A percentile compares a stretch with the other conserved stretches of the same genome.
These are phyloP conservation scores for Pilobolus umbonatus DNA, from an alignment of 192 early-diverging fungal species.

Conservation along the genomic window DNA sequence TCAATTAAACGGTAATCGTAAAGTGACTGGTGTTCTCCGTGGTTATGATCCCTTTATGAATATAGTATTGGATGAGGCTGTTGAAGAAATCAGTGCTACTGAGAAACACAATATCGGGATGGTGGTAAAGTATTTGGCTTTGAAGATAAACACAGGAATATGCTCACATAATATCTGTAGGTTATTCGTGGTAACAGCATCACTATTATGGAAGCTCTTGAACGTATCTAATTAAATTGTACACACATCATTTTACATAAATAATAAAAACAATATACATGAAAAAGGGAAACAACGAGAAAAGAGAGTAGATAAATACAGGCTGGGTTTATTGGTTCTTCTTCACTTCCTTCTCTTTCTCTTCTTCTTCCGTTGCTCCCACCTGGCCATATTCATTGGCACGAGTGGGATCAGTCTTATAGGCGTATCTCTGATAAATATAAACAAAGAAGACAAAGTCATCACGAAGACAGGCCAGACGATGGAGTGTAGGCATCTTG, in stretches of 20 bases:
- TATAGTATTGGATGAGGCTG: slow-evolving; percentile 88
- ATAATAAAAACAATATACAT: too few species aligned
- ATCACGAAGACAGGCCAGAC: slow-evolving; percentile 80
- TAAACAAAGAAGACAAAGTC: slow-evolving; percentile 87
- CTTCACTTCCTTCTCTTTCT: slow-evolving; percentile 9
- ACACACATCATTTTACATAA: too few species aligned
- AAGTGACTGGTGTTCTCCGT: slow-evolving; percentile 91
- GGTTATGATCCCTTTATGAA: slow-evolving; percentile 99
- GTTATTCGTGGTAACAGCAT: slow-evolving; percentile 77
- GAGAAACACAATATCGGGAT: slow-evolving; percentile 80
- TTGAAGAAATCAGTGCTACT: slow-evolving; percentile 69
- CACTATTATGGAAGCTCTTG: slow-evolving; percentile 62
- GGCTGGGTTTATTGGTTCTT: not conserved
- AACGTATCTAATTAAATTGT: slow-evolving; percentile 45
- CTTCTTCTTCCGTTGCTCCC: slow-evolving; percentile 11
- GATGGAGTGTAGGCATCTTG: slow-evolving; percentile 89
- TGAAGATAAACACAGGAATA: not conserved
- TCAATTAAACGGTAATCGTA: slow-evolving; percentile 87
- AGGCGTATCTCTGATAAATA: slow-evolving; percentile 77
- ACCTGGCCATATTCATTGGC: slow-evolving; percentile 90
- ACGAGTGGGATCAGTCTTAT: slow-evolving; percentile 75
- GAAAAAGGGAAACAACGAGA: too few species aligned
- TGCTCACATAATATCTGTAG: slow-evolving; percentile 23
- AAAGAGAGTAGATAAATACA: not conserved
- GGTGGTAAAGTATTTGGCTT: slow-evolving; percentile 53